Conservation (phyloP, 768 basidiomycete species). For the Leccinum obscurum region DNA sequence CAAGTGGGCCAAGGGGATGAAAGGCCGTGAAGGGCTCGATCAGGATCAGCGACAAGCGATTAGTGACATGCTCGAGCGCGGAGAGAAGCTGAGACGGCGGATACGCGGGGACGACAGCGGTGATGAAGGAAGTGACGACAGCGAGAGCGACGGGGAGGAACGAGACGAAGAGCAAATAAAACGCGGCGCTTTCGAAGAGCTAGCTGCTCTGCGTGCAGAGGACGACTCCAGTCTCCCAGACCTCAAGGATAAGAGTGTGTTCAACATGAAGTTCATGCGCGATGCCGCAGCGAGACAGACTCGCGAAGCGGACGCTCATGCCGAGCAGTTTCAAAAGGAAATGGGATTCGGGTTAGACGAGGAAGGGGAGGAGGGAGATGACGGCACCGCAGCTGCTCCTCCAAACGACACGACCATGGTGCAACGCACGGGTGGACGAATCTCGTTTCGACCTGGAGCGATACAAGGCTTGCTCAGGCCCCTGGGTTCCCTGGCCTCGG, state of each 20-base stretch:
- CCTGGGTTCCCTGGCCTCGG: not conserved
- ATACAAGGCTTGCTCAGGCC: not conserved
- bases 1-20: conserved; percentile 83
- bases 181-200: conserved; percentile 74
- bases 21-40: conserved; percentile 65
- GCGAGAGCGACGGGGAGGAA: conserved; percentile 38
- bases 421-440: conserved; percentile 65
- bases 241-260: conserved; percentile 63
- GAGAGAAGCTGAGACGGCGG: conserved; percentile 74
- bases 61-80: conserved; percentile 80
- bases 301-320: conserved; percentile 54
- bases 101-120: conserved; percentile 71
- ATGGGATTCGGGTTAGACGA: conserved; percentile 48
- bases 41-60: conserved; percentile 66
- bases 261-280: conserved; percentile 99
- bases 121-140: conserved; percentile 50
- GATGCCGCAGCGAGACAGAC: conserved; percentile 77
- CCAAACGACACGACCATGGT: conserved; percentile 38
- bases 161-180: conserved; percentile 53
- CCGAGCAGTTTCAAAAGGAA: conserved; percentile 73
- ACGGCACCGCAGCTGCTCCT: conserved; percentile 30
- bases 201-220: conserved; percentile 49
- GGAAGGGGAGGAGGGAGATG: conserved; percentile 33
- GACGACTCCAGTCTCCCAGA: conserved; percentile 30
- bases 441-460: conserved; percentile 59